A percentile compares a stretch with the other conserved stretches of the same genome.
These are phyloP conservation scores for Vanderwaltozyma yarrowii DNA, from an alignment of 805 yeast species.

Conservation along the genomic window DNA sequence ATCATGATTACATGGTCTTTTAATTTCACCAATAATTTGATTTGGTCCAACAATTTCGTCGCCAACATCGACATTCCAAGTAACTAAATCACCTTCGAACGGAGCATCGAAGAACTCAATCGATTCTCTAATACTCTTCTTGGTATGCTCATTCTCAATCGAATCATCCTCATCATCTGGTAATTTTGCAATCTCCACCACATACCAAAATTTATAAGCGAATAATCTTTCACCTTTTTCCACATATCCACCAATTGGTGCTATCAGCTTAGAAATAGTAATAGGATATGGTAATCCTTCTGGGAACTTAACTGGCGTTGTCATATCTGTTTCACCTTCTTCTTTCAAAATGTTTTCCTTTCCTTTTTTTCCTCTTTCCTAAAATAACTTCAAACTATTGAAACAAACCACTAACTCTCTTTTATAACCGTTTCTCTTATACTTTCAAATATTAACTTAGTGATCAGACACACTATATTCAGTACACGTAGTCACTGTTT, in stretches of 20 bases:
- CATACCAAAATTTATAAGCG: constrained; percentile 38
- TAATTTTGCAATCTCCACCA: constrained; percentile 28
- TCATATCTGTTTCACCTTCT: constrained; percentile 5
- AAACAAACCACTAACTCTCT: too few relatives aligned
- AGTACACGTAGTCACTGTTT: too few relatives aligned
- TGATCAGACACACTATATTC: too few relatives aligned
- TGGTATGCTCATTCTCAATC: constrained; percentile 6
- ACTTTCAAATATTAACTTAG: too few relatives aligned
- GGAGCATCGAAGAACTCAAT: constrained; percentile 79
- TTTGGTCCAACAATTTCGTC: constrained; percentile 44
- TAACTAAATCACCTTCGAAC: constrained; percentile 54
- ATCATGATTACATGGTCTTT: constrained; percentile 83
- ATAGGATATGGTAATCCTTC: constrained; percentile 32
- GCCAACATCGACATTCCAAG: constrained; percentile 42
- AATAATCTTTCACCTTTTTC: constrained; percentile 31
- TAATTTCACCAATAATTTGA: constrained; percentile 44
- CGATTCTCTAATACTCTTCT: constrained; percentile 43
- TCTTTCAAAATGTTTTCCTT: not conserved
- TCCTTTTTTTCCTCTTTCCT: not conserved
- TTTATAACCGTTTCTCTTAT: too few relatives aligned
- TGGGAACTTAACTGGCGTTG: constrained; percentile 19
- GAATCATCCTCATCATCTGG: constrained; percentile 15
- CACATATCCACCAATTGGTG: constrained; percentile 22
- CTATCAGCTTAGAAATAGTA: constrained; percentile 29
- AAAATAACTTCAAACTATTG: too few relatives aligned